phyloP scores from a whole-genome alignment of 768 basidiomycete species.

The Coprinopsis marcescibilis region DNA sequence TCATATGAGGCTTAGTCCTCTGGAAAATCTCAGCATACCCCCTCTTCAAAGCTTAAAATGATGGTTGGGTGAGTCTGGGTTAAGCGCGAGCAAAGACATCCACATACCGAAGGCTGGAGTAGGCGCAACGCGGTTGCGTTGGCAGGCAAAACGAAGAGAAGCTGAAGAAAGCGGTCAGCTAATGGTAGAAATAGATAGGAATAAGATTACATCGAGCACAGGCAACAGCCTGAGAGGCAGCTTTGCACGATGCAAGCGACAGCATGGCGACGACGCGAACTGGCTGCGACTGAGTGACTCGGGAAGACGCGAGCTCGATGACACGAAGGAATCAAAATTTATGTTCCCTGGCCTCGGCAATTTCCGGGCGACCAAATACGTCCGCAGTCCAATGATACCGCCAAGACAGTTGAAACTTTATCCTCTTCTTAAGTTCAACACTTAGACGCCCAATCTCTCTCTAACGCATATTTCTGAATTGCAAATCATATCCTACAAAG shows the following conservation, averaged over 20 bases:
- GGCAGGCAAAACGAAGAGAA: slow-evolving; percentile 33
- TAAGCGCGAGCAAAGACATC: slow-evolving; percentile 9
- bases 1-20: slow-evolving; percentile 86
- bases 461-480: too few relatives aligned
- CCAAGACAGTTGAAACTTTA: too few relatives aligned
- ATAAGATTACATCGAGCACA: slow-evolving; percentile 37
- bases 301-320: slow-evolving; percentile 9
- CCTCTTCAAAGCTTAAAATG: slow-evolving; percentile 46
- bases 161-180: slow-evolving; percentile 18
- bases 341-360: slow-evolving; percentile 19
- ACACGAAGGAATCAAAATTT: slow-evolving; percentile 17
- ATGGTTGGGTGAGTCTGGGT: slow-evolving; percentile 7
- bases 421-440: too few relatives aligned
- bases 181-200: neutral
- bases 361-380: slow-evolving; percentile 1
- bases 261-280: slow-evolving; percentile 35
- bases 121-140: slow-evolving; percentile 25
- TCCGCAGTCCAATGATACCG: neutral
- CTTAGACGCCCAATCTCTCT: too few relatives aligned
- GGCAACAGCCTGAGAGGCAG: slow-evolving; percentile 41
- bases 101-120: slow-evolving; percentile 24
- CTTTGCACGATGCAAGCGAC: slow-evolving; percentile 45
- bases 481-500: too few relatives aligned
- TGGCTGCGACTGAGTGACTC: slow-evolving; percentile 12
- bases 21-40: slow-evolving; percentile 77